Base-by-base conservation (phyloP, 2,329 filamentous ascomycete genomes). In the Tolypocladium nubicola region DNA sequence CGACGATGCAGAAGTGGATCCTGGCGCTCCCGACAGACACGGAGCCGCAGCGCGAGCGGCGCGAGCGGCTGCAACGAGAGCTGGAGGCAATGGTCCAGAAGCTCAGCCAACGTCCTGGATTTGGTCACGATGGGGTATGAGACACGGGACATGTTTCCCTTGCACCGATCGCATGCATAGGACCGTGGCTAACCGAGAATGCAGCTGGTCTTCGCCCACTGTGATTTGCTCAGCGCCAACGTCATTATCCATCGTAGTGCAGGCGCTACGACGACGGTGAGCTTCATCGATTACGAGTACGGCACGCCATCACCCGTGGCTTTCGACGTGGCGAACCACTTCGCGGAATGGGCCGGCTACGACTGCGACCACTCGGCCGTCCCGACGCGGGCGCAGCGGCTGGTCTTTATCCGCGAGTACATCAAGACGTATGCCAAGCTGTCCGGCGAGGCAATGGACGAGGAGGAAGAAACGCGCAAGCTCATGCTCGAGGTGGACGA, bases 221-320 rank as follows among this genome's bases (percentile, higher is more conserved):
- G 92, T 78, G 94, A 99, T 72, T 82, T 99, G 30, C 79, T 99
- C n/a, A 90, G 88, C 71, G 94, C 92, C 63, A 99, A 99, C 70
- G 89, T 99, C 63, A 97, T 99, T 67, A 84, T 97, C 62, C 79
- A 90, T 63, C 68, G 66, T 50, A 63, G 72, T 37, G 66, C 64
- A 33, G 65, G 70, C 16, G 67, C 73, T 37, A 70, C 64, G 55
- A 63, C 71, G 39, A 69, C 77, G 30, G 76, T 81, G 53, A 79
- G 83, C 68, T 97, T 99, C 74, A 99, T 99, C 71, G 94, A 99
- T 75, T 99, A 97, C 76, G 94, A 99, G 73, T 99, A 99, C 73
- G 91, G 92, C 16, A 94, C 90, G 5, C 92, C 94, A 2, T 93
- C 92, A 1, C 93, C 93, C 1, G 91, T 92, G 4, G 92, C 93